phyloP scores from a whole-genome alignment of 164 flowering plant species.

The Aristolochia californica region DNA sequence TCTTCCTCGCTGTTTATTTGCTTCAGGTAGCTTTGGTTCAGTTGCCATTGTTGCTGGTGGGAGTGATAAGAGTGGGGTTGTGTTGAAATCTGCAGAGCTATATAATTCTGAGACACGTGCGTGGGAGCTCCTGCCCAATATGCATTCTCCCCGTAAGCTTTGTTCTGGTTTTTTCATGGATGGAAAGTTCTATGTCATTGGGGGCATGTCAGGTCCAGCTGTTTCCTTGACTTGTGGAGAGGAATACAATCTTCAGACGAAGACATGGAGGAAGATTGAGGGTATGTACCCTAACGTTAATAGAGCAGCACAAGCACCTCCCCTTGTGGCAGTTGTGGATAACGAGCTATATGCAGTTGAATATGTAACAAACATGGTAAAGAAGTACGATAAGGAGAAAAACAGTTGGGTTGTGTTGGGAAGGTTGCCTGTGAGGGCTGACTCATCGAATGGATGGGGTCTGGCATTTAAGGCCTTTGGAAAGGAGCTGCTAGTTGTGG shows the following conservation, averaged over 20 bases:
- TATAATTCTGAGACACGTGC: constrained; percentile 20
- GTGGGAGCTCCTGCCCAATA: constrained; percentile 25
- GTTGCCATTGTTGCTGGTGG: constrained; percentile 34
- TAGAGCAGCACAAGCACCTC: constrained; percentile 19
- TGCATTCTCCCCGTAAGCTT: constrained; percentile 26
- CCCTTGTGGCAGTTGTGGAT: constrained; percentile 31
- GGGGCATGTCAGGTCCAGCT: constrained; percentile 14
- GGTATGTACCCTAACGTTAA: constrained; percentile 19
- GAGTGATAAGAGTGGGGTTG: constrained; percentile 17
- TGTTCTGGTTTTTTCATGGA: constrained; percentile 38
- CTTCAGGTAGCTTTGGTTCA: constrained; percentile 25
- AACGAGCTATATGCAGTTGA: constrained; percentile 30
- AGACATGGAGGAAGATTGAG: constrained; percentile 26
- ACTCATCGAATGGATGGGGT: constrained; percentile 35
- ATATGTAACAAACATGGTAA: constrained; percentile 27
- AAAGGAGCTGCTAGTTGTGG: constrained; percentile 24
- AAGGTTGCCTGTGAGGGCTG: constrained; percentile 27
- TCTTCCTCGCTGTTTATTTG: constrained; percentile 26
- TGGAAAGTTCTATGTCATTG: constrained; percentile 30
- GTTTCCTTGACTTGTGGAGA: constrained; percentile 27
- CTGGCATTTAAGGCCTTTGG: constrained; percentile 35
- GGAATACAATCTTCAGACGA: constrained; percentile 23
- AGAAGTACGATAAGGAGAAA: constrained; percentile 26
- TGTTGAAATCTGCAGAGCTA: constrained; percentile 25
- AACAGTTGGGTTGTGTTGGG: constrained; percentile 25